A percentile compares a stretch with the other conserved stretches of the same genome.
phyloP scores from a whole-genome alignment of 129 eudicot species.

The Centaurea solstitialis region DNA sequence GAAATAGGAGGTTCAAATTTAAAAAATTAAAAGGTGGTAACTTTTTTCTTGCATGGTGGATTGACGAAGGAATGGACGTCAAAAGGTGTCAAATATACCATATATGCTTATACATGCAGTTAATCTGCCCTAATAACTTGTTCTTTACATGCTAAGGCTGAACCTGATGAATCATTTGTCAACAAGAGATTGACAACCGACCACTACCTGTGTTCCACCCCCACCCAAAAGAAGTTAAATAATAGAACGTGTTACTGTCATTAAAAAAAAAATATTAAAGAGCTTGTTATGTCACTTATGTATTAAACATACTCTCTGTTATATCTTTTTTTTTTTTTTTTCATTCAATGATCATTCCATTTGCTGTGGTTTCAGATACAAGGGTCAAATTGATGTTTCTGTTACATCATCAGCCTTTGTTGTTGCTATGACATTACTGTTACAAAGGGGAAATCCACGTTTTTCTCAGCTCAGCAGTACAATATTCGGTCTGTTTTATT shows the following conservation, averaged over 20 bases:
- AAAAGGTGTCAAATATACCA: background rate
- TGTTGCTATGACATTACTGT: constrained; percentile 80
- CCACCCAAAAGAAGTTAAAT: too few species aligned
- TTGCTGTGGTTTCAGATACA: constrained; percentile 51
- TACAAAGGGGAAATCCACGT: constrained; percentile 95
- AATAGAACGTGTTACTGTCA: background rate
- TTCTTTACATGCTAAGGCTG: too few species aligned
- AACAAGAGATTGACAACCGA: background rate
- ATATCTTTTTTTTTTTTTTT: background rate
- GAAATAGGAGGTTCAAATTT: background rate
- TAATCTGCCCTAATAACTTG: too few species aligned
- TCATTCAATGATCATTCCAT: constrained; percentile 1
- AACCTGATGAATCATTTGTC: too few species aligned
- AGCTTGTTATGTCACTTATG: background rate
- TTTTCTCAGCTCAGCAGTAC: constrained; percentile 97
- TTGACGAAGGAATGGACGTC: background rate
- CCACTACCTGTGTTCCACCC: too few species aligned
- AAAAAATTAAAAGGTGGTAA: background rate
- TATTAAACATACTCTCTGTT: background rate
- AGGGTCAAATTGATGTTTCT: constrained; percentile 85
- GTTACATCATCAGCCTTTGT: constrained; percentile 90
- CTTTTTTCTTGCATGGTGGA: background rate
- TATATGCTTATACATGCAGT: background rate
- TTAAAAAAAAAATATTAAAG: background rate
- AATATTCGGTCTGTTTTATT: constrained; percentile 91